These are phyloP conservation scores for Diplotaxis tenuifolia DNA, from an alignment of 345 rosid species.

Conservation along the genomic window DNA sequence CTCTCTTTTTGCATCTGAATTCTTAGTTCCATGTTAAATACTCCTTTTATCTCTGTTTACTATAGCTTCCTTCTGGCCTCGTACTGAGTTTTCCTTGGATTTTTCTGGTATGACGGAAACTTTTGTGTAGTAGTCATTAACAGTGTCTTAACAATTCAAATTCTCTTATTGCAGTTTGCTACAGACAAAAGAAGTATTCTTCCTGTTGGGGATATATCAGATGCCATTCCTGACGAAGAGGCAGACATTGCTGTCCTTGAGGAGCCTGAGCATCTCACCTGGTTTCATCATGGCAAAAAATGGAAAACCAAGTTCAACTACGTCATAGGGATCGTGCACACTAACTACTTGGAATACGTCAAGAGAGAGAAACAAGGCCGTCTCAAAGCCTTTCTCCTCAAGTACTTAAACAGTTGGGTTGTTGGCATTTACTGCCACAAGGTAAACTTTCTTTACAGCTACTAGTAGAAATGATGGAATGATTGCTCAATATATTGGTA, in stretches of 20 bases:
- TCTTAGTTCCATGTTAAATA: not conserved
- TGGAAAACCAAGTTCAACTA: constrained; percentile 82
- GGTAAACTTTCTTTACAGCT: constrained; percentile 44
- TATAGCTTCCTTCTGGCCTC: not conserved
- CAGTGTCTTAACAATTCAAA: not conserved
- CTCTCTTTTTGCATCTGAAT: not conserved
- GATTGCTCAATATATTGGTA: constrained; percentile 6
- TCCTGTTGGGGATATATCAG: constrained; percentile 80
- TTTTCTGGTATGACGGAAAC: not conserved
- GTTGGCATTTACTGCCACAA: constrained; percentile 88
- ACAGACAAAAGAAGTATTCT: constrained; percentile 87
- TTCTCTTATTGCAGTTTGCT: constrained; percentile 60
- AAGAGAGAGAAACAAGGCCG: constrained; percentile 81
- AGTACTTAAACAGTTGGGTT: constrained; percentile 68
- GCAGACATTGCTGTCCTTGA: constrained; percentile 94
- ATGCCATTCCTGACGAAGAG: constrained; percentile 68
- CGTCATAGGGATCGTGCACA: constrained; percentile 79
- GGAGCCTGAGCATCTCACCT: constrained; percentile 98
- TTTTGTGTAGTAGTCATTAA: not conserved
- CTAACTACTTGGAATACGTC: constrained; percentile 90
- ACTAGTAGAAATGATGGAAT: constrained; percentile 5
- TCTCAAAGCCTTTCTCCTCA: constrained; percentile 61
- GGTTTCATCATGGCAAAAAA: constrained; percentile 97
- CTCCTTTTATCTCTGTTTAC: not conserved
- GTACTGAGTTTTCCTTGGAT: not conserved